phyloP scores from a whole-genome alignment of 129 eudicot genomes.

The Flaveria brownii region DNA sequence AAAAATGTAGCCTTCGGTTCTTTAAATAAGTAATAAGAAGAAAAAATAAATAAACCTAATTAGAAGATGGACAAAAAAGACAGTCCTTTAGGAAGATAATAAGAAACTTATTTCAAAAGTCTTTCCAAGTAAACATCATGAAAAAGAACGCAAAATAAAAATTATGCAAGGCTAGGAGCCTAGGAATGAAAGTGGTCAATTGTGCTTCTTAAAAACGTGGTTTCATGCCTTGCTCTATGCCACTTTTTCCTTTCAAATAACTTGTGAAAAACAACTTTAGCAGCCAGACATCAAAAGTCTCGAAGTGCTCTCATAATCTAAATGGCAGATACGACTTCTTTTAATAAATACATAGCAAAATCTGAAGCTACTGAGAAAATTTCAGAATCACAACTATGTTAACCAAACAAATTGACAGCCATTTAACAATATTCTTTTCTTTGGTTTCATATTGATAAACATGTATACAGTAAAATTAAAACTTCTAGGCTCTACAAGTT shows the following conservation, averaged over 20 bases:
- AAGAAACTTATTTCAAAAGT: background rate
- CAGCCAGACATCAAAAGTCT: background rate
- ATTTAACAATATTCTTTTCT: background rate
- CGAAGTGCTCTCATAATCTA: too few relatives aligned
- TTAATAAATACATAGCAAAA: background rate
- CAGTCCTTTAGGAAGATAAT: background rate
- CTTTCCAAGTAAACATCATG: background rate
- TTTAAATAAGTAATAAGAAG: background rate
- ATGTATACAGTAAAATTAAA: background rate
- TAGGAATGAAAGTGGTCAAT: background rate
- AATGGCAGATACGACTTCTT: too few relatives aligned
- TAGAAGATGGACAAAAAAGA: background rate
- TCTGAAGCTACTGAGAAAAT: background rate
- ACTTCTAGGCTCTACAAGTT: background rate
- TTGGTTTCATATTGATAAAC: background rate
- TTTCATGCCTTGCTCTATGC: background rate
- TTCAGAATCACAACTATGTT: conserved; percentile 1
- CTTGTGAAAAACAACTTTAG: background rate
- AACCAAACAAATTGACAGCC: background rate
- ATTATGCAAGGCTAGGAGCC: background rate
- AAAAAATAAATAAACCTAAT: background rate
- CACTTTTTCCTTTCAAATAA: background rate
- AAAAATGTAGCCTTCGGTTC: background rate
- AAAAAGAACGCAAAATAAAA: background rate
- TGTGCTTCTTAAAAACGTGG: background rate